Evolutionary conservation across 2,329 filamentous ascomycete genomes (phyloP).

Genomic region (Westerdykella sp.): DNA sequence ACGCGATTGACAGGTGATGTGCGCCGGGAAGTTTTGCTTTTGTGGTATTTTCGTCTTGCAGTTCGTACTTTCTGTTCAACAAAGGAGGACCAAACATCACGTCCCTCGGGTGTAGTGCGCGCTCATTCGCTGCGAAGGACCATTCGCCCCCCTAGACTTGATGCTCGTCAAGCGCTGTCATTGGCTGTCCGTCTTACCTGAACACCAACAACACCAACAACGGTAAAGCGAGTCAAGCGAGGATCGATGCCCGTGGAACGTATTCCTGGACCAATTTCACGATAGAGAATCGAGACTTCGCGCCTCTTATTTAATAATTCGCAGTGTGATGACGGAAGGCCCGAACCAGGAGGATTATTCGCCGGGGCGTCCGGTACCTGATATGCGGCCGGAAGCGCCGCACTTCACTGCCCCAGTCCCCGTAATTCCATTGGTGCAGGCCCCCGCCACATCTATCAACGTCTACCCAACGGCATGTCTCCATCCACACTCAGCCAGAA

Average conservation of each 20-base stretch:
- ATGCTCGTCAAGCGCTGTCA: neutral
- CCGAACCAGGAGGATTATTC: neutral
- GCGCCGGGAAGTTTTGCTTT: neutral
- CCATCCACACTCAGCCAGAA: slow-evolving; percentile 17
- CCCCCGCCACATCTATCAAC: slow-evolving; percentile 9
- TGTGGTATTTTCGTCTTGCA: neutral
- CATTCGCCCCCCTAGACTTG: neutral
- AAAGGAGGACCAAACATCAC: neutral
- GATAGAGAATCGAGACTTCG: neutral
- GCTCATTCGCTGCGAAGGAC: neutral
- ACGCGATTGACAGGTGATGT: neutral
- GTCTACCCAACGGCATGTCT: slow-evolving; percentile 23
- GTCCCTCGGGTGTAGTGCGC: neutral
- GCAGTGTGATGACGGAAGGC: neutral
- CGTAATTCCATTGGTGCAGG: slow-evolving; percentile 18
- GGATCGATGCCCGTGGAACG: neutral
- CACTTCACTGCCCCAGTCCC: slow-evolving; percentile 14
- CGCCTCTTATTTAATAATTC: neutral
- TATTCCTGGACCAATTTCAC: neutral
- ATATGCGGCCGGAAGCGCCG: slow-evolving; percentile 15
- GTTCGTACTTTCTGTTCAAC: neutral
- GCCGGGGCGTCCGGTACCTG: neutral
- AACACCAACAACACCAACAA: neutral
- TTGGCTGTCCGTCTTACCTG: neutral
- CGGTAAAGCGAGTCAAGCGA: neutral